phyloP scores from a whole-genome alignment of 2,329 filamentous ascomycete species.

The Hypocreales sp. region DNA sequence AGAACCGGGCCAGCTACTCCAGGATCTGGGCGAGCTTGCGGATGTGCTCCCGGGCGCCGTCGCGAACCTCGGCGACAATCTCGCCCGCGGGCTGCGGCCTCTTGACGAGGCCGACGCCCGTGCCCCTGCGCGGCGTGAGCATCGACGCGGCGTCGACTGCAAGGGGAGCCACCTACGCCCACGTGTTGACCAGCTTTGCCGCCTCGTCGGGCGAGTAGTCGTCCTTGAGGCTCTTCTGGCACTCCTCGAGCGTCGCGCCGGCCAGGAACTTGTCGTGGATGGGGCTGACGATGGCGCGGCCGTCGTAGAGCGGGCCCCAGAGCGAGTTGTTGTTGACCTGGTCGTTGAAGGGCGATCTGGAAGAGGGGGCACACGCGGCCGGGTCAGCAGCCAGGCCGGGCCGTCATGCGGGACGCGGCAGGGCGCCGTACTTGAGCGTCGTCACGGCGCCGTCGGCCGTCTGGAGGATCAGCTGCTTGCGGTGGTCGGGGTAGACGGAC shows the following conservation, averaged over 20 bases:
- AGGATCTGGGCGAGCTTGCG: slow-evolving; percentile 10
- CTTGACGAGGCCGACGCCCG: slow-evolving; percentile 29
- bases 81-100: slow-evolving; percentile 22
- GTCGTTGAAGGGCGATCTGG: slow-evolving; percentile 26
- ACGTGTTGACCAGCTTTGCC: slow-evolving; percentile 17
- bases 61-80: slow-evolving; percentile 25
- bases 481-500: slow-evolving; percentile 22
- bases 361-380: not conserved
- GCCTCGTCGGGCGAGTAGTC: slow-evolving; percentile 19
- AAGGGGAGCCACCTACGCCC: slow-evolving; percentile 21
- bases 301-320: slow-evolving; percentile 28
- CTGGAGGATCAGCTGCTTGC: slow-evolving; percentile 24
- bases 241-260: slow-evolving; percentile 26
- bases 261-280: slow-evolving; percentile 23
- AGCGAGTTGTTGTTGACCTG: slow-evolving; percentile 19
- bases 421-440: slow-evolving; percentile 25
- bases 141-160: too few species aligned
- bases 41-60: slow-evolving; percentile 19
- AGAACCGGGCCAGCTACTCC: too few species aligned
- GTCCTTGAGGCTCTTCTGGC: slow-evolving; percentile 20
- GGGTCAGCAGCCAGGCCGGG: too few species aligned
- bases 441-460: slow-evolving; percentile 26
- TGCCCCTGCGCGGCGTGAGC: slow-evolving; percentile 21
- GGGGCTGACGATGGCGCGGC: slow-evolving; percentile 22
- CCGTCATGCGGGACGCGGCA: too few species aligned